Conservation (phyloP, 139 green algal species). For the Desmodesmus armatus region DNA sequence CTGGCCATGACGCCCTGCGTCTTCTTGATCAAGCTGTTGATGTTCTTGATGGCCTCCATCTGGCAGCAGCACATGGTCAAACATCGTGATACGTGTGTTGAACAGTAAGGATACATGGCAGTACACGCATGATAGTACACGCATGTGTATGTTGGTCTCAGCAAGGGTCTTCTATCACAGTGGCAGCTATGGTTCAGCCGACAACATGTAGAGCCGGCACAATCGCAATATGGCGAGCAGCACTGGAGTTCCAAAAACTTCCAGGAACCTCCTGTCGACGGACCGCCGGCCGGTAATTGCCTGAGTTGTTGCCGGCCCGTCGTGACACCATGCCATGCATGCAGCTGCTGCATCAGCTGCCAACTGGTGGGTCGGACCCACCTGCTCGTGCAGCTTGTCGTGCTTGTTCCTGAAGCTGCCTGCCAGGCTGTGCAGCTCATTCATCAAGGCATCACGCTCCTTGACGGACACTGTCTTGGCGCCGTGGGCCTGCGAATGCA, state of each 20-base stretch:
- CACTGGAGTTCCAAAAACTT: no score
- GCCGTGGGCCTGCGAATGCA: slow-evolving; percentile 20
- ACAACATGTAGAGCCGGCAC: no score
- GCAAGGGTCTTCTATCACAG: no score
- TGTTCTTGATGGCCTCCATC: slow-evolving; percentile 27
- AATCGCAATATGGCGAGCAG: no score
- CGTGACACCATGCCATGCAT: no score
- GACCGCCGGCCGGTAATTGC: background rate
- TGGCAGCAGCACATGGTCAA: background rate
- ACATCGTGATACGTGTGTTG: no score
- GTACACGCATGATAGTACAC: no score
- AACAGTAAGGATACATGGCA: no score
- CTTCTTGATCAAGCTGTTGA: background rate
- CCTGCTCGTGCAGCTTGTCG: slow-evolving; percentile 79
- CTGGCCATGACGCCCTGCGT: slow-evolving; percentile 3
- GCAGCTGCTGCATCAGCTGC: no score
- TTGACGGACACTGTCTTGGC: slow-evolving; percentile 50
- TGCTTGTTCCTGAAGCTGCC: slow-evolving; percentile 74
- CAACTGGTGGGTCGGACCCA: no score
- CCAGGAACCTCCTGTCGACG: background rate
- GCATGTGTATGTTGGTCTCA: no score
- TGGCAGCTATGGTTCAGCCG: no score
- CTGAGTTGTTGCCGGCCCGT: background rate
- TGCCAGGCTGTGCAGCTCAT: slow-evolving; percentile 69
- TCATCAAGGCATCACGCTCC: slow-evolving; percentile 71